Conservation (phyloP, 345 rosid species). For the Gossypium arboreum region DNA sequence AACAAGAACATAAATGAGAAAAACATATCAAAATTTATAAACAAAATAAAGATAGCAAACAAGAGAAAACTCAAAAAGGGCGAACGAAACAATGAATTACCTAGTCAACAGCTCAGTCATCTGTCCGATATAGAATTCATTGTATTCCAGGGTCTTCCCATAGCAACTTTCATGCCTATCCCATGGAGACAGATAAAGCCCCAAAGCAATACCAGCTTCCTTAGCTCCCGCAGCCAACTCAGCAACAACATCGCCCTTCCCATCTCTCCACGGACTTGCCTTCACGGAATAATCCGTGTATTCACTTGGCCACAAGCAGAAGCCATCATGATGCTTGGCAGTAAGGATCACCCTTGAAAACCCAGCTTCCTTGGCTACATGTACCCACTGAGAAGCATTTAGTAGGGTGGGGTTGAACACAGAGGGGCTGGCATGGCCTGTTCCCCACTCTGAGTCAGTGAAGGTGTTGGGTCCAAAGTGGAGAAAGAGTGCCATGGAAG, state of each 20-base stretch:
- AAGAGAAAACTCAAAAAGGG: background rate
- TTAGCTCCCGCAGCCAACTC: constrained; percentile 63
- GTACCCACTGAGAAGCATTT: constrained; percentile 81
- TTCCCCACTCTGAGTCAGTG: constrained; percentile 86
- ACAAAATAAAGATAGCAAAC: background rate
- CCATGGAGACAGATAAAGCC: constrained; percentile 90
- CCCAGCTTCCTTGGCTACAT: constrained; percentile 61
- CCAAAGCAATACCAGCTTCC: constrained; percentile 53
- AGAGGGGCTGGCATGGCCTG: constrained; percentile 63
- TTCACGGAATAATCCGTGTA: constrained; percentile 74
- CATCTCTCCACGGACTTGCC: constrained; percentile 61
- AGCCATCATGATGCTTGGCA: constrained; percentile 95
- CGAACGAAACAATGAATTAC: constrained; percentile 28
- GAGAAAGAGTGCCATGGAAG: constrained; percentile 68
- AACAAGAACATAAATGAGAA: too few relatives aligned
- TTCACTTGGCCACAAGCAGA: constrained; percentile 81
- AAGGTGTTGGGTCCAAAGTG: constrained; percentile 91
- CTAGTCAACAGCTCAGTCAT: constrained; percentile 78
- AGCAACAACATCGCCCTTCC: constrained; percentile 66
- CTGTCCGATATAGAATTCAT: constrained; percentile 82
- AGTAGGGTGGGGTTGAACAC: constrained; percentile 61
- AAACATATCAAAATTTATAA: background rate
- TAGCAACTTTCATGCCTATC: constrained; percentile 70
- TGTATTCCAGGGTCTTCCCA: constrained; percentile 79
- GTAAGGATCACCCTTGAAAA: constrained; percentile 74